phyloP scores from a whole-genome alignment of 1,284 basidiomycete species.

The Fomitopsis pinicola region DNA sequence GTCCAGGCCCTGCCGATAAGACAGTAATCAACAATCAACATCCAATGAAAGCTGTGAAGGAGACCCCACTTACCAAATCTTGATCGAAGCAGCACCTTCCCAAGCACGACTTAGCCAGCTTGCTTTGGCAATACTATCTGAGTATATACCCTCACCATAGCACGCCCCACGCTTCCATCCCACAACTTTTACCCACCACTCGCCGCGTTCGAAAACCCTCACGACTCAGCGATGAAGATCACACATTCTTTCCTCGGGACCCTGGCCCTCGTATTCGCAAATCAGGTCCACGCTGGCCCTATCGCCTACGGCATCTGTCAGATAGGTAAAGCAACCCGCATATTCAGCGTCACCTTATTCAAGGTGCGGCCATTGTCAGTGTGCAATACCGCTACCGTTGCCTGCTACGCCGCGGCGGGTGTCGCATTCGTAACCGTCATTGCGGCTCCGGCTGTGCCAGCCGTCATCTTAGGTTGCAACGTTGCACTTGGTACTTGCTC shows the following conservation, averaged over 20 bases:
- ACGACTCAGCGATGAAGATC: no score
- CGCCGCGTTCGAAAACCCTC: no score
- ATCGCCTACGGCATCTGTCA: constrained; percentile 45
- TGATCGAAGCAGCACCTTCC: no score
- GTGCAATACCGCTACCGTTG: constrained; percentile 46
- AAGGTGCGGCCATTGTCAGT: constrained; percentile 28
- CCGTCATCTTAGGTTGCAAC: constrained; percentile 48
- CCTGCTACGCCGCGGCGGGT: constrained; percentile 53
- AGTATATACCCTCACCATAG: no score
- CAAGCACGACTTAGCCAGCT: no score
- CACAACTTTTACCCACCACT: no score
- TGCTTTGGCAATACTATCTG: no score
- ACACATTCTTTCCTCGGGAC: not conserved
- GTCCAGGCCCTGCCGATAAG: no score
- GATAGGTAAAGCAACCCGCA: constrained; percentile 31
- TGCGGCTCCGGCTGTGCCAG: constrained; percentile 36
- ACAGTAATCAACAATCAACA: no score
- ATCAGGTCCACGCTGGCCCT: constrained; percentile 30
- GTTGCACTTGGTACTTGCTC: constrained; percentile 39
- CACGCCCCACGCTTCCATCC: no score
- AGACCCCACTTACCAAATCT: no score
- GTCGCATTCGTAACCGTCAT: constrained; percentile 47
- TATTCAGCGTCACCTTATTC: not conserved
- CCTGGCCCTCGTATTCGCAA: constrained; percentile 16
- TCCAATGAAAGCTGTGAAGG: no score